phyloP scores from a whole-genome alignment of 1,139 yeast genomes.

The Lodderomyces pseudojiufengensis region DNA sequence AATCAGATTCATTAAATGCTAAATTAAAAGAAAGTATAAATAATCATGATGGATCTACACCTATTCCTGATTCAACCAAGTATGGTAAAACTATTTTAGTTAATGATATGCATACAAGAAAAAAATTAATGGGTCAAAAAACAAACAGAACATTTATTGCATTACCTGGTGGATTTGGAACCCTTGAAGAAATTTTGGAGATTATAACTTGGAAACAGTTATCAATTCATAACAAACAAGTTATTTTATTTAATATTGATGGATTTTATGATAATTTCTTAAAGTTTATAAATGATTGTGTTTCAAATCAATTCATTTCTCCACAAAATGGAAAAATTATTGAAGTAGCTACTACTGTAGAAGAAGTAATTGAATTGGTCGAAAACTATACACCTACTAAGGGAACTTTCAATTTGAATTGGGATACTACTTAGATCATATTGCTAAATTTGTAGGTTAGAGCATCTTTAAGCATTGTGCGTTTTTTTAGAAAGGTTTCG shows the following conservation, averaged over 20 bases:
- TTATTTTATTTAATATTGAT: conserved; percentile 70
- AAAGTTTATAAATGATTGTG: conserved; percentile 53
- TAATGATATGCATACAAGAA: conserved; percentile 87
- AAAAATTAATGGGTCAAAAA: conserved; percentile 80
- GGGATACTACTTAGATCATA: conserved; percentile 46
- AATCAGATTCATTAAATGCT: conserved; percentile 43
- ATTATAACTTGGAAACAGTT: conserved; percentile 85
- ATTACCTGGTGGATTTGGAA: conserved; percentile 90
- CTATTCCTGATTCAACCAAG: conserved; percentile 54
- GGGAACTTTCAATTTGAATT: conserved; percentile 70
- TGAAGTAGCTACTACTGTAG: conserved; percentile 63
- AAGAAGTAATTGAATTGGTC: conserved; percentile 61
- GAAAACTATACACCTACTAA: conserved; percentile 64
- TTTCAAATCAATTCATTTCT: conserved; percentile 65
- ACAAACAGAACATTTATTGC: conserved; percentile 83
- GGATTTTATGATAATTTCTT: conserved; percentile 78
- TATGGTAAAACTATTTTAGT: conserved; percentile 83
- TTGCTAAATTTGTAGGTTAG: no score
- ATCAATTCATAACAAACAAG: conserved; percentile 80
- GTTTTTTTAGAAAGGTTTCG: no score
- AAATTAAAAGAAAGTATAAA: conserved; percentile 44
- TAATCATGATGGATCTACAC: conserved; percentile 58
- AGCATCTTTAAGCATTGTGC: no score
- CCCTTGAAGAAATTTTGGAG: conserved; percentile 86
- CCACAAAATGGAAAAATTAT: conserved; percentile 64